Conservation (phyloP, 768 basidiomycete genomes). For the Xerocomus potaroensis region DNA sequence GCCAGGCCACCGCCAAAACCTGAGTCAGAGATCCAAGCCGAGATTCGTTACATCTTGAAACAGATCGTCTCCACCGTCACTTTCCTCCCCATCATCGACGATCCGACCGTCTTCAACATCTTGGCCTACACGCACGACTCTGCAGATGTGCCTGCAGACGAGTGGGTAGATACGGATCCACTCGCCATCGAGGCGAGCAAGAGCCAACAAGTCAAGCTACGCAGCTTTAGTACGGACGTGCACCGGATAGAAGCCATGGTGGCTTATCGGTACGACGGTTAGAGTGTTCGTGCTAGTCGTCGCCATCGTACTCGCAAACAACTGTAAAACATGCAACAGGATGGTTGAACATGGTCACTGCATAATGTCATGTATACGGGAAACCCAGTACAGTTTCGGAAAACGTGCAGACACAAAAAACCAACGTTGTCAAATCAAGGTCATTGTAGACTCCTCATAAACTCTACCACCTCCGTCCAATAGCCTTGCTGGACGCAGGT, state of each 20-base stretch:
- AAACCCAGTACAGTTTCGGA: not conserved
- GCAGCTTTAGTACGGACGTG: slow-evolving; percentile 97
- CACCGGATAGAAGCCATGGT: slow-evolving; percentile 98
- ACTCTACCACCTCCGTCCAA: slow-evolving; percentile 49
- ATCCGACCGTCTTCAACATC: slow-evolving; percentile 96
- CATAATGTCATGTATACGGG: not conserved
- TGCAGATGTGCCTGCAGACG: slow-evolving; percentile 84
- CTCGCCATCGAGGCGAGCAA: slow-evolving; percentile 90
- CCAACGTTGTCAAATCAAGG: slow-evolving; percentile 5
- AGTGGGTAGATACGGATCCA: slow-evolving; percentile 96
- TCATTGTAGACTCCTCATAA: slow-evolving; percentile 32
- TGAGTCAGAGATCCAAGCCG: slow-evolving; percentile 89
- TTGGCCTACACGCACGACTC: slow-evolving; percentile 92
- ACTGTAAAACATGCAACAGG: too few species aligned
- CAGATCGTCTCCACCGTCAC: slow-evolving; percentile 98
- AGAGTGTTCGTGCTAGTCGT: slow-evolving; percentile 12
- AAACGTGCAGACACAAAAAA: not conserved
- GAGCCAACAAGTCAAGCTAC: slow-evolving; percentile 89
- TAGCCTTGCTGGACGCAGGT: slow-evolving; percentile 54
- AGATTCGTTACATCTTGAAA: slow-evolving; percentile 96
- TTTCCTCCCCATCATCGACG: slow-evolving; percentile 92
- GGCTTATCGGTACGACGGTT: slow-evolving; percentile 90
- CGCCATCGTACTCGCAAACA: not conserved
- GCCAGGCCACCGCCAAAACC: slow-evolving; percentile 57
- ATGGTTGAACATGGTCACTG: not conserved